These are phyloP conservation scores for Coniosporium tulheliwenetii DNA, from an alignment of 2,329 filamentous ascomycete species.

Conservation along the genomic window DNA sequence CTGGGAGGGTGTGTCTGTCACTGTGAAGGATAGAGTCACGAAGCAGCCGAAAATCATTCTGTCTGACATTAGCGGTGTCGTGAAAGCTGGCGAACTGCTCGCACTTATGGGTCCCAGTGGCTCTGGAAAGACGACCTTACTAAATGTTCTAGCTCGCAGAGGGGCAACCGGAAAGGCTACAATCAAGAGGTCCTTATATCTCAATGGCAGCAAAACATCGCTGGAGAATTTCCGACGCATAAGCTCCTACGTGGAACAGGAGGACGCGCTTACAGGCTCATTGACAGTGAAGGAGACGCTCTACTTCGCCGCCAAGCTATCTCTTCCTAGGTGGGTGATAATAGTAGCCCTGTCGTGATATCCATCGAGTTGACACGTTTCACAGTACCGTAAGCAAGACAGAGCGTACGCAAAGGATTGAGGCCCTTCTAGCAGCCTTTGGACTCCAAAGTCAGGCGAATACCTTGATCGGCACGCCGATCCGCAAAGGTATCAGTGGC, in stretches of 20 bases:
- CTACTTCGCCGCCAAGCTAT: slow-evolving; percentile 57
- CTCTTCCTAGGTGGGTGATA: slow-evolving; percentile 26
- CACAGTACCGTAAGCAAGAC: slow-evolving; percentile 33
- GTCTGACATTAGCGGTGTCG: slow-evolving; percentile 44
- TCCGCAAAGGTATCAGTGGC: slow-evolving; percentile 69
- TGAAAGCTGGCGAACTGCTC: slow-evolving; percentile 45
- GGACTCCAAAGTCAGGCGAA: slow-evolving; percentile 55
- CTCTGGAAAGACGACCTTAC: slow-evolving; percentile 67
- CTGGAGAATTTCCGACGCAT: slow-evolving; percentile 44
- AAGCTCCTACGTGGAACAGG: slow-evolving; percentile 72
- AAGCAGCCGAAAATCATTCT: slow-evolving; percentile 49
- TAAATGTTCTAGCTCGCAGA: slow-evolving; percentile 62
- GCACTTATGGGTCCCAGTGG: slow-evolving; percentile 66
- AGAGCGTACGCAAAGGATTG: slow-evolving; percentile 47
- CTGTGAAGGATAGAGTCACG: slow-evolving; percentile 54
- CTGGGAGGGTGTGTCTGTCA: slow-evolving; percentile 53
- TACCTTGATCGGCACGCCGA: slow-evolving; percentile 64
- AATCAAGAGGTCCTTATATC: slow-evolving; percentile 36
- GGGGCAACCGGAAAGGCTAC: slow-evolving; percentile 36
- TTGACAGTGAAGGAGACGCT: slow-evolving; percentile 70
- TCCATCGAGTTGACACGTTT: not conserved
- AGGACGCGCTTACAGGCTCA: slow-evolving; percentile 69
- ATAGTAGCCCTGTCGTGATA: not conserved
- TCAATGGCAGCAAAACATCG: slow-evolving; percentile 46
- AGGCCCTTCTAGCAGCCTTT: slow-evolving; percentile 53